These are phyloP conservation scores for Xenosphaeropsis pyriputrescens DNA, from an alignment of 2,329 filamentous ascomycete species.

Conservation along the genomic window DNA sequence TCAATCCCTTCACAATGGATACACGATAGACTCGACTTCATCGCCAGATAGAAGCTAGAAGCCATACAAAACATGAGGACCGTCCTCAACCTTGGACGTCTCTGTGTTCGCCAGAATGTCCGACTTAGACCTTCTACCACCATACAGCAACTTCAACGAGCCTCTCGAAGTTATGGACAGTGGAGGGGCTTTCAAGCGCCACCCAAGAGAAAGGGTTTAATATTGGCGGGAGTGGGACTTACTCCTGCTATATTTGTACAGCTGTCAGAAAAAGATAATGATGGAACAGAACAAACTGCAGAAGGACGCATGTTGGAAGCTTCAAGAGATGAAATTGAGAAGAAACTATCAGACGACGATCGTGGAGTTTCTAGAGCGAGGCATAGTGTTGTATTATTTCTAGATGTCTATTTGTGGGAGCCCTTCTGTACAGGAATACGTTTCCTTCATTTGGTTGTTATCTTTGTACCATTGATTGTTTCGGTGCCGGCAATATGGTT, in stretches of 20 bases:
- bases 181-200: neutral
- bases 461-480: conserved; percentile 82
- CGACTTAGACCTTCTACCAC: conserved; percentile 15
- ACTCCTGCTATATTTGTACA: conserved; percentile 42
- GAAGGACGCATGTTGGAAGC: conserved; percentile 79
- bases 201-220: no score
- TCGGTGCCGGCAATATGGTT: conserved; percentile 72
- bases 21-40: no score
- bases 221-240: conserved; percentile 18
- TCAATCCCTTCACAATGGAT: no score
- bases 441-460: conserved; percentile 74
- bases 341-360: conserved; percentile 47
- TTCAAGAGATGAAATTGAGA: conserved; percentile 64
- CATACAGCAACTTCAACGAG: conserved; percentile 3
- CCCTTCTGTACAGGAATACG: conserved; percentile 74
- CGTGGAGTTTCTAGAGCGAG: conserved; percentile 40
- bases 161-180: conserved; percentile 5
- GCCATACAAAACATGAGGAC: conserved; percentile 24
- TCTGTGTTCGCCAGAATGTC: conserved; percentile 23
- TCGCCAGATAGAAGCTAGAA: no score
- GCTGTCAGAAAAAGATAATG: conserved; percentile 39
- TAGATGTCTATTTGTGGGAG: conserved; percentile 67
- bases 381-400: conserved; percentile 45
- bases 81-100: conserved; percentile 26
- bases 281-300: conserved; percentile 46